phyloP scores from a whole-genome alignment of 257 asterid genomes.

The Plectranthus barbatus region DNA sequence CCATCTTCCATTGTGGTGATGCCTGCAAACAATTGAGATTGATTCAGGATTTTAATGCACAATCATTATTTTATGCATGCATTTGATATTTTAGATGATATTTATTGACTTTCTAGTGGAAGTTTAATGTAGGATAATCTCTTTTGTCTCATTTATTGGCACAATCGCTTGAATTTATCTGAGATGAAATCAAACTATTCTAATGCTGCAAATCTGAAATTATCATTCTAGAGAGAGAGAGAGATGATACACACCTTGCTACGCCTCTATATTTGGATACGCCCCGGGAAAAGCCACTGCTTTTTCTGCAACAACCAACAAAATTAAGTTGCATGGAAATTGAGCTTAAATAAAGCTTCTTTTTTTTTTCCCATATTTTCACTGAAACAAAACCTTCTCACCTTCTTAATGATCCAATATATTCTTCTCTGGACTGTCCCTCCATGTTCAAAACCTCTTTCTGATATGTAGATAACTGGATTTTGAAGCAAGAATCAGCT shows the following conservation, averaged over 20 bases:
- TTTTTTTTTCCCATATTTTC: too few relatives aligned
- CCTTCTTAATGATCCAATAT: conserved; percentile 83
- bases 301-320: conserved; percentile 39
- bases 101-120: background rate
- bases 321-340: background rate
- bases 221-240: background rate
- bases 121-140: background rate
- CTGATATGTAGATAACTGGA: conserved; percentile 52
- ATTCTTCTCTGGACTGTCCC: conserved; percentile 75
- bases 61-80: background rate
- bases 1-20: conserved; percentile 92
- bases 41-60: background rate
- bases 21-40: conserved; percentile 31
- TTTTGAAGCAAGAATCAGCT: background rate
- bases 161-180: background rate
- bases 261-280: conserved; percentile 88
- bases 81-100: background rate
- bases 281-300: conserved; percentile 87
- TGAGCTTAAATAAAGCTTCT: background rate
- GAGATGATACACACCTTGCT: conserved; percentile 42
- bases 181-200: background rate
- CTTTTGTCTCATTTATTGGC: conserved; percentile 16
- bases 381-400: background rate
- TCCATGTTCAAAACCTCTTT: conserved; percentile 62
- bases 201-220: background rate